phyloP scores from a whole-genome alignment of 106 monocot genomes.

The Dendrobium catenatum region DNA sequence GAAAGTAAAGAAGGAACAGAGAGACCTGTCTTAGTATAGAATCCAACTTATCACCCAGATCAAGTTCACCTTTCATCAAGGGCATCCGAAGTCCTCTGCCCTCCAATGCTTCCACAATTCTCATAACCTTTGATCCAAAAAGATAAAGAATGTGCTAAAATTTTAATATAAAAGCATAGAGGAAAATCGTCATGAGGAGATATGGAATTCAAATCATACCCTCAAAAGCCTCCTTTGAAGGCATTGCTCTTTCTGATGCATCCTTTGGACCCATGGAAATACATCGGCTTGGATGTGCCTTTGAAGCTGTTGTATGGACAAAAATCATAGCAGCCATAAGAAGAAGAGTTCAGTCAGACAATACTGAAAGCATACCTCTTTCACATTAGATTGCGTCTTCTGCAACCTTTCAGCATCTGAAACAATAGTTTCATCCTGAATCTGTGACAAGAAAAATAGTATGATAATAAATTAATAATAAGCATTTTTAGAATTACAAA shows the following conservation, averaged over 20 bases:
- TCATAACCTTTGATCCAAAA: constrained; percentile 58
- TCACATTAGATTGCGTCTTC: constrained; percentile 79
- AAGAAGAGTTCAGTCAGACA: constrained; percentile 1
- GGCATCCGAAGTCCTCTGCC: constrained; percentile 69
- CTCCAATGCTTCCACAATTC: constrained; percentile 87
- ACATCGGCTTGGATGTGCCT: constrained; percentile 83
- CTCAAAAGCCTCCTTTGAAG: constrained; percentile 81
- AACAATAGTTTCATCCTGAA: constrained; percentile 89
- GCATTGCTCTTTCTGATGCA: constrained; percentile 75
- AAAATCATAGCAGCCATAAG: constrained; percentile 7
- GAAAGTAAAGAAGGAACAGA: background rate
- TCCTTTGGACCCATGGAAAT: constrained; percentile 65
- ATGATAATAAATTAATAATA: background rate
- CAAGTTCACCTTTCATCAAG: constrained; percentile 71
- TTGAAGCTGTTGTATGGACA: constrained; percentile 51
- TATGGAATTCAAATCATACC: constrained; percentile 20
- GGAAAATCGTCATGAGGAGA: background rate
- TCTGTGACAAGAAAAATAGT: constrained; percentile 29
- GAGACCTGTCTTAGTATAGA: constrained; percentile 58
- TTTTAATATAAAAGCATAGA: background rate
- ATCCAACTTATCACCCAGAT: constrained; percentile 46
- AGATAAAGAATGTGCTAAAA: constrained; percentile 1
- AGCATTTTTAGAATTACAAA: background rate
- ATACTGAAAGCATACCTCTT: constrained; percentile 45
- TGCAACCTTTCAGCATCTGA: constrained; percentile 84